phyloP scores from a whole-genome alignment of 2,329 filamentous ascomycete species.

The Colletotrichum lupini region DNA sequence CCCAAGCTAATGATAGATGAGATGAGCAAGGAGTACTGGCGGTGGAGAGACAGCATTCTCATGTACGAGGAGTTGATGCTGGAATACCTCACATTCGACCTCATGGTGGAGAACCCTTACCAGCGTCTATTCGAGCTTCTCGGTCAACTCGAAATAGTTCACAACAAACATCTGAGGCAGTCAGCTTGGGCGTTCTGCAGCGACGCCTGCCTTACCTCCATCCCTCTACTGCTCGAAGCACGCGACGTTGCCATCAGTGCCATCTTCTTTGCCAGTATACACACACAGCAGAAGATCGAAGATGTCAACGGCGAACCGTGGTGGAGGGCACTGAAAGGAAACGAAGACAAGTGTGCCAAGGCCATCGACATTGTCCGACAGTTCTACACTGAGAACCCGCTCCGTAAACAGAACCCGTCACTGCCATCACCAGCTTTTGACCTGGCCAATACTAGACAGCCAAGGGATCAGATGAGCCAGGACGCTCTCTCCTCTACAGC shows the following conservation, averaged over 20 bases:
- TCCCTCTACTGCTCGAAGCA: conserved; percentile 84
- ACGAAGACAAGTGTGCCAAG: conserved; percentile 74
- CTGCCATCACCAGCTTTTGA: conserved; percentile 65
- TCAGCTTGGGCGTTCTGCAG: conserved; percentile 95
- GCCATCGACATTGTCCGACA: conserved; percentile 82
- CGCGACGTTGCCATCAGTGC: conserved; percentile 86
- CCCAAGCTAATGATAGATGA: conserved; percentile 90
- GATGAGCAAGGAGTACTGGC: conserved; percentile 98
- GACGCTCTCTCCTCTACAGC: conserved; percentile 59
- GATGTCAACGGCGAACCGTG: conserved; percentile 82
- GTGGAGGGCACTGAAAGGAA: conserved; percentile 85
- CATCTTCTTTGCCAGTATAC: conserved; percentile 86
- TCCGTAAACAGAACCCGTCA: conserved; percentile 66
- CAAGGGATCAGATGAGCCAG: conserved; percentile 56
- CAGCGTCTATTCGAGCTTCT: conserved; percentile 85
- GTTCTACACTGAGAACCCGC: conserved; percentile 73
- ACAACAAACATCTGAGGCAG: conserved; percentile 86
- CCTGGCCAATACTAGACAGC: conserved; percentile 66
- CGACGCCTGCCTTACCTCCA: conserved; percentile 84
- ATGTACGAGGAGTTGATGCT: conserved; percentile 93
- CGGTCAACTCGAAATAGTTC: conserved; percentile 76
- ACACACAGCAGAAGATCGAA: conserved; percentile 79
- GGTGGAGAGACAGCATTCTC: conserved; percentile 94
- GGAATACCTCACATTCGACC: conserved; percentile 91
- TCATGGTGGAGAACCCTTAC: conserved; percentile 91